A percentile compares a stretch with the other conserved stretches of the same genome.
These are phyloP conservation scores for Epichloe sylvatica DNA, from an alignment of 2,329 filamentous ascomycete genomes.

Conservation along the genomic window DNA sequence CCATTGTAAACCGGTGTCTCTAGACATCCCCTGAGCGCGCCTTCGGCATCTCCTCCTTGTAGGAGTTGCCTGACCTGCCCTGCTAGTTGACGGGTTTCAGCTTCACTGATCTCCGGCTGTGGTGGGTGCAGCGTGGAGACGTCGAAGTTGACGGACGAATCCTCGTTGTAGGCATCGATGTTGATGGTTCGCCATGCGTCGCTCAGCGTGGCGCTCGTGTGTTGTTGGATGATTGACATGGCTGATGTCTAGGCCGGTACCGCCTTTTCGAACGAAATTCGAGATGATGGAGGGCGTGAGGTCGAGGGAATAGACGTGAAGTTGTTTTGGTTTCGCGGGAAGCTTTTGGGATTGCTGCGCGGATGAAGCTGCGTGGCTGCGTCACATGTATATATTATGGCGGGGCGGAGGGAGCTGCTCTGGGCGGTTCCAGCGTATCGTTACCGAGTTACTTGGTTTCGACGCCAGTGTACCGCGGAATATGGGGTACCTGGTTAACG, in stretches of 20 bases:
- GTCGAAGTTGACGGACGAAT: conserved; percentile 86
- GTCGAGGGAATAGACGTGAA: background rate
- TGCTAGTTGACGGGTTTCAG: conserved; percentile 64
- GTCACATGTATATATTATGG: background rate
- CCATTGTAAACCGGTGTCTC: conserved; percentile 71
- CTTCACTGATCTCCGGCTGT: conserved; percentile 57
- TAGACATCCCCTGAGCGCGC: conserved; percentile 68
- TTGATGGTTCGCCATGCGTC: conserved; percentile 80
- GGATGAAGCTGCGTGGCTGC: too few species aligned
- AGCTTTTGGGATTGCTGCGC: too few species aligned
- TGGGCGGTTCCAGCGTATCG: background rate
- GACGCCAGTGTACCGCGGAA: background rate
- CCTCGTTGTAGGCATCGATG: conserved; percentile 80
- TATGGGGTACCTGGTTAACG: too few species aligned
- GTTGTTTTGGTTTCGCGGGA: too few species aligned
- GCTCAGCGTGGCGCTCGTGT: conserved; percentile 43
- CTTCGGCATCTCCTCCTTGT: conserved; percentile 74
- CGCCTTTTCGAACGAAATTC: background rate
- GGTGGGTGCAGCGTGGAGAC: conserved; percentile 68
- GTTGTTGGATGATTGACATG: conserved; percentile 57
- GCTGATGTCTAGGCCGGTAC: background rate
- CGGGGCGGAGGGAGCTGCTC: too few species aligned
- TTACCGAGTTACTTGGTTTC: too few species aligned
- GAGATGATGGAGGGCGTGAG: background rate
- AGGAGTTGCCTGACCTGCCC: conserved; percentile 78